Evolutionary conservation across 1,139 yeast genomes (phyloP), one percentile per base, ranked within the genome.

Genomic region (Kodamaea derodonti): DNA sequence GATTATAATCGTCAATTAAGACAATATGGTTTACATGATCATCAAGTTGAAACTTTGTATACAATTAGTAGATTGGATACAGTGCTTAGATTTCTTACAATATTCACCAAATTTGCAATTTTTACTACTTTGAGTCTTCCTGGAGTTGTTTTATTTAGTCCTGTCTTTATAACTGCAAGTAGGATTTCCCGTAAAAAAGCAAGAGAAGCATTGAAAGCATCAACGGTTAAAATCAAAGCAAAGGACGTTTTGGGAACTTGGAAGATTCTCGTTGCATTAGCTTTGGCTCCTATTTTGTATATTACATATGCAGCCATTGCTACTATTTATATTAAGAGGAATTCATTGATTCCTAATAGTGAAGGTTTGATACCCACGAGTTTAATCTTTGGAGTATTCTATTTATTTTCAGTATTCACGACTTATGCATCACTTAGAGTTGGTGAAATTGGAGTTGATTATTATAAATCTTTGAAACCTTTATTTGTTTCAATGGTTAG

Each of bases 201-300:
- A 22, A 68, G 61, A 37, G 77, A 79, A 40, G 98, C 97, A 0
- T 68, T 92, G 36, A 90, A 88, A n/a, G 81, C 76, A 6, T 87
- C 97, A 0, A 75, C 87, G 1, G 98, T 92, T 23, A 92, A 92
- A 56, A 82, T 92, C 43, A 78, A 80, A 50, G 98, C 95, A 17
- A 81, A 82, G 39, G 98, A 92, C 58, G 97, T 92, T 14, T 38
- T 46, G 35, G 44, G 48, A 8, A 43, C 48, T 1, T 46, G 75
- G 75, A 69, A 69, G 42, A 67, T 68, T 6, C 46, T 69, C 28
- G 74, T 69, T 16, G 74, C 74, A 0, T 50, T 69, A 38, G 69
- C 61, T 1, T 48, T 68, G 29, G 75, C 75, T 0, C 75, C 75
- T 3, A 51, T 58, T 29, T 54, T 69, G 25, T 69, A 69, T 43